Evolutionary conservation across 1,139 yeast species (phyloP).

Genomic region (Sugiyamaella japonica): DNA sequence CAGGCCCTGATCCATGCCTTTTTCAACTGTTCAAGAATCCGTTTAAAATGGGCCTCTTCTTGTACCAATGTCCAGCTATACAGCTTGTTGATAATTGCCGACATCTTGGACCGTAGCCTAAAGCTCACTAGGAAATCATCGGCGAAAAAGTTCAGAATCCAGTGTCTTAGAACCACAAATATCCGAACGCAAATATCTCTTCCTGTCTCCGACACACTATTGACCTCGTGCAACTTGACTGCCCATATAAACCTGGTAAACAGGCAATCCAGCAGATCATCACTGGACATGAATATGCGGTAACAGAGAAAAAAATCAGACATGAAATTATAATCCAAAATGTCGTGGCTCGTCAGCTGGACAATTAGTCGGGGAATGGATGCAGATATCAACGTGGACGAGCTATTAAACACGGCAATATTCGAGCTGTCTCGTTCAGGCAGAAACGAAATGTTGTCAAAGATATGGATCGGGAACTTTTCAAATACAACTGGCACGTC

Average conservation of each 20-base stretch:
- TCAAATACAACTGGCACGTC: slow-evolving; percentile 17
- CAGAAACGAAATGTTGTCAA: slow-evolving; percentile 23
- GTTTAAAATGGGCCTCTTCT: slow-evolving; percentile 26
- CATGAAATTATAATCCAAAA: slow-evolving; percentile 72
- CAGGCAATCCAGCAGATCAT: slow-evolving; percentile 59
- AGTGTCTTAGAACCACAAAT: slow-evolving; percentile 84
- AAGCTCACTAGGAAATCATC: slow-evolving; percentile 45
- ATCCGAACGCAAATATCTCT: slow-evolving; percentile 75
- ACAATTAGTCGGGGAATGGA: slow-evolving; percentile 49
- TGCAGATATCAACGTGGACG: slow-evolving; percentile 19
- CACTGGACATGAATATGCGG: slow-evolving; percentile 63
- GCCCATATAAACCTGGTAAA: slow-evolving; percentile 75
- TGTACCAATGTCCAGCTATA: slow-evolving; percentile 35
- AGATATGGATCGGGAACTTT: slow-evolving; percentile 20
- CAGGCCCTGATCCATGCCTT: slow-evolving; percentile 41
- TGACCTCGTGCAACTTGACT: slow-evolving; percentile 38
- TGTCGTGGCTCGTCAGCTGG: slow-evolving; percentile 74
- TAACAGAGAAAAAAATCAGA: slow-evolving; percentile 86
- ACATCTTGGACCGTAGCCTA: slow-evolving; percentile 37
- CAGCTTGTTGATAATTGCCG: slow-evolving; percentile 35
- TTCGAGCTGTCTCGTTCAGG: slow-evolving; percentile 21
- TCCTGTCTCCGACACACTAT: slow-evolving; percentile 47
- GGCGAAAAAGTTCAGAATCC: slow-evolving; percentile 61
- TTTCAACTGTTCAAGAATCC: slow-evolving; percentile 41
- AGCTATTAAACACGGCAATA: slow-evolving; percentile 15